Conservation (phyloP, 2,329 filamentous ascomycete species). For the Periconia sp. region DNA sequence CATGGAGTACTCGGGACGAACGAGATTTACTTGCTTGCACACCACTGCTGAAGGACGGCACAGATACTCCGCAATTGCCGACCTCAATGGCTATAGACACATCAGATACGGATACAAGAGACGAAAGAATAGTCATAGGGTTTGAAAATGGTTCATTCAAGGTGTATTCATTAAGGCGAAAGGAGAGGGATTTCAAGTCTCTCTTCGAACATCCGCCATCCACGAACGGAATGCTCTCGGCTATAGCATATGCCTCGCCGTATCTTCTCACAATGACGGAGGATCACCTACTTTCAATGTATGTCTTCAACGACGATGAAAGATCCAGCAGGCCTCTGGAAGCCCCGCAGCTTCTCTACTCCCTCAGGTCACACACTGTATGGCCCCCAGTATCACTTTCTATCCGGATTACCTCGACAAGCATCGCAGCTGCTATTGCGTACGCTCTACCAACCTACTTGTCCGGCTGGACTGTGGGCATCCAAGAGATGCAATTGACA, state of each 20-base stretch:
- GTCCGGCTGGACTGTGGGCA: conserved; percentile 84
- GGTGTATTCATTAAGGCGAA: conserved; percentile 67
- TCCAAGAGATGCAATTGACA: conserved; percentile 85
- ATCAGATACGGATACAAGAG: conserved; percentile 27
- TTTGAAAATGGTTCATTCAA: conserved; percentile 60
- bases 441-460: conserved; percentile 80
- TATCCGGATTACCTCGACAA: conserved; percentile 69
- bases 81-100: conserved; percentile 70
- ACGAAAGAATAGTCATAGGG: conserved; percentile 41
- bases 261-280: conserved; percentile 81
- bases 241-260: conserved; percentile 74
- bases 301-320: conserved; percentile 60
- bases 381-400: conserved; percentile 82
- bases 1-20: conserved; percentile 71
- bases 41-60: conserved; percentile 21
- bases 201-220: conserved; percentile 67
- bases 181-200: conserved; percentile 51
- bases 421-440: conserved; percentile 81
- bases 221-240: conserved; percentile 69
- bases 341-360: conserved; percentile 70
- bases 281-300: conserved; percentile 76
- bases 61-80: conserved; percentile 49
- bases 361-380: conserved; percentile 79
- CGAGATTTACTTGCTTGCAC: conserved; percentile 65
- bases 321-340: conserved; percentile 21